A percentile compares a stretch with the other conserved stretches of the same genome.
These are phyloP conservation scores for barrel medic (Medicago truncatula) DNA, from an alignment of 306 rosid genomes.

Conservation along the genomic window MtrunA17r5.0-ANR NC_053042.1:49034501-49035000, in stretches of 20 bases:
- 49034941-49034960: conserved; percentile 73
- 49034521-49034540: no score
- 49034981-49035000: conserved; percentile 54
- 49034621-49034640: not conserved
- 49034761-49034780: conserved; percentile 61
- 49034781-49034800: conserved; percentile 67
- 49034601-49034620: conserved; percentile 5
- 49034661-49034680: not conserved
- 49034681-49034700: conserved; percentile 24
- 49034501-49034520: no score
- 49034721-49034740: not conserved
- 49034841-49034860: conserved; percentile 34
- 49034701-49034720: not conserved
- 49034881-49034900: conserved; percentile 38
- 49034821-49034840: conserved; percentile 68
- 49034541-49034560: no score
- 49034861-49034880: conserved; percentile 4
- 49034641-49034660: not conserved
- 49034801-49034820: conserved; percentile 49
- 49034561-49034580: not conserved
- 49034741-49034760: conserved; percentile 33
- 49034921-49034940: conserved; percentile 59
- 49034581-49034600: conserved; percentile 4
- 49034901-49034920: conserved; percentile 87
- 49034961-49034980: conserved; percentile 78